A percentile compares a stretch with the other conserved stretches of the same genome.
phyloP scores from a whole-genome alignment of 2,329 filamentous ascomycete genomes.

The Raffaelea ambrosiae region DNA sequence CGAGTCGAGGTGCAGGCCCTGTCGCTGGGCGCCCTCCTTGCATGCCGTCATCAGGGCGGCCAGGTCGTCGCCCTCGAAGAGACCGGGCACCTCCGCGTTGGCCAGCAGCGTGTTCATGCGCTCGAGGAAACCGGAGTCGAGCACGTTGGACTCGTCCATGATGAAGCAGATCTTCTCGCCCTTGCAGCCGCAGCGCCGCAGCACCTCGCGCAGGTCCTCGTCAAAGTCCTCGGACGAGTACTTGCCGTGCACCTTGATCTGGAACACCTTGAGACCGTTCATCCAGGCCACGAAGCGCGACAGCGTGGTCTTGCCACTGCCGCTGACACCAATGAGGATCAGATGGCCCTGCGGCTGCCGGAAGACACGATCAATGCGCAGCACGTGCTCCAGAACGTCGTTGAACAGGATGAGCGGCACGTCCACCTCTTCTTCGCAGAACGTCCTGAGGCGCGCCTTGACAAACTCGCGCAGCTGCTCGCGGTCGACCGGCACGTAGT shows the following conservation, averaged over 20 bases:
- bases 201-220: conserved; percentile 88
- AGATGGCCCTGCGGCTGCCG: conserved; percentile 96
- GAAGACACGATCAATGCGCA: conserved; percentile 98
- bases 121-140: conserved; percentile 97
- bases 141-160: conserved; percentile 98
- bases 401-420: conserved; percentile 99
- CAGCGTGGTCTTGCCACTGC: conserved; percentile 95
- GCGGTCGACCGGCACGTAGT: conserved; percentile 93
- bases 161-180: conserved; percentile 99
- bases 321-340: conserved; percentile 96
- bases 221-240: conserved; percentile 99
- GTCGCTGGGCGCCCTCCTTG: conserved; percentile 94
- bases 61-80: conserved; percentile 98
- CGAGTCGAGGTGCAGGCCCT: conserved; percentile 90
- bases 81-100: conserved; percentile 97
- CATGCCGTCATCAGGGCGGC: conserved; percentile 98
- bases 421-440: conserved; percentile 99
- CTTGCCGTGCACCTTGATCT: conserved; percentile 99
- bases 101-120: conserved; percentile 98
- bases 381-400: conserved; percentile 93
- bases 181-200: conserved; percentile 91
- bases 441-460: conserved; percentile 92
- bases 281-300: conserved; percentile 99
- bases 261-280: conserved; percentile 98
- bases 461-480: conserved; percentile 95